phyloP scores from a whole-genome alignment of 495 filamentous ascomycete species.

The Podospora fimiseda region DNA sequence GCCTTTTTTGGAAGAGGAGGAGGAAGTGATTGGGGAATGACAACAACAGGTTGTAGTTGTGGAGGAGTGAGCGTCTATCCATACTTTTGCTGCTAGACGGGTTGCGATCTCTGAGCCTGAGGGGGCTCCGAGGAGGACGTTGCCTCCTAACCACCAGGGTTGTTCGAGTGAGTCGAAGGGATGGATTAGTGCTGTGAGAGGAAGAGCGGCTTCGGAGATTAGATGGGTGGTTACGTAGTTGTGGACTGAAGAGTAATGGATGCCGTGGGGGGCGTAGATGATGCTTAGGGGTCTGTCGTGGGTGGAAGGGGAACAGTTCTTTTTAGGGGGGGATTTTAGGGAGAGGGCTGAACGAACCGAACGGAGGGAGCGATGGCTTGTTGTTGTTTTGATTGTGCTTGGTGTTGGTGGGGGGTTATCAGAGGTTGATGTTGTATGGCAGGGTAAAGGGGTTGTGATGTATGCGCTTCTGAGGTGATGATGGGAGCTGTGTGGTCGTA shows the following conservation, averaged over 20 bases:
- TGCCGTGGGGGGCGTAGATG: slow-evolving; percentile 57
- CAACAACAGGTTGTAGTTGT: too few species aligned
- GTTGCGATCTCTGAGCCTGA: slow-evolving; percentile 51
- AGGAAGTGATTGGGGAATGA: too few species aligned
- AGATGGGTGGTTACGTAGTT: slow-evolving; percentile 53
- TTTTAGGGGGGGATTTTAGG: slow-evolving; percentile 28
- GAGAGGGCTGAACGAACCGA: slow-evolving; percentile 41
- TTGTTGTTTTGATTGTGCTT: slow-evolving; percentile 19
- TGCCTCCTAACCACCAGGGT: slow-evolving; percentile 61
- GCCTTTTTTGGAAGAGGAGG: too few species aligned
- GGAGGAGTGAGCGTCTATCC: slow-evolving; percentile 46
- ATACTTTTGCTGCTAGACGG: not conserved
- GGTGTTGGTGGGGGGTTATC: slow-evolving; percentile 30
- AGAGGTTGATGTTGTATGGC: too few species aligned
- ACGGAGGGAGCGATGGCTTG: slow-evolving; percentile 2
- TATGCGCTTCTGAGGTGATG: too few species aligned
- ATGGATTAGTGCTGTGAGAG: slow-evolving; percentile 57
- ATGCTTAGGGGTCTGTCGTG: slow-evolving; percentile 40
- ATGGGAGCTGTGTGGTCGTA: too few species aligned
- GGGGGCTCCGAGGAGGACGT: slow-evolving; percentile 51
- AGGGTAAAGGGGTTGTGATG: too few species aligned
- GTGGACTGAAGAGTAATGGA: slow-evolving; percentile 40
- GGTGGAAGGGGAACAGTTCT: slow-evolving; percentile 18
- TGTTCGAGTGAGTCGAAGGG: slow-evolving; percentile 54
- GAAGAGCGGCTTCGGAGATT: slow-evolving; percentile 49